Base-by-base conservation (phyloP, 129 eudicot genomes). In the Flaveria robusta region DNA sequence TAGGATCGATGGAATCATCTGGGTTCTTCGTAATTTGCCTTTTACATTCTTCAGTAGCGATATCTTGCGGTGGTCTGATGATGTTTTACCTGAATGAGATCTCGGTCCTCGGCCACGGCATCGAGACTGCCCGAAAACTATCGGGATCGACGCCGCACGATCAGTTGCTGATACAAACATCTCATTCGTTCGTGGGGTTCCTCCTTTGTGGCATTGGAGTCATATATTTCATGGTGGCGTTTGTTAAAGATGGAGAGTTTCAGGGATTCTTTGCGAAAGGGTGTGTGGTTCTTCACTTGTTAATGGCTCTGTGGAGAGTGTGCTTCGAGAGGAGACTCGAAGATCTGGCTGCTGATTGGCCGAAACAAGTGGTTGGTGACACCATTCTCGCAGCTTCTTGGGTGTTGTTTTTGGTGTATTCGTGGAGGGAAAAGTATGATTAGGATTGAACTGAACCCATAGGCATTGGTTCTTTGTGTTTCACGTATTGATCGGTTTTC, bases 241-340 rank as follows among this genome's bases (percentile, higher is more conserved):
- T 91, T 56, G 86, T 91, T 9, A 83, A 88, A 83, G 96, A 91
- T 69, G 65, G 77, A 20, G 97, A 88, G 66, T 88, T 91, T 79
- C 97, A 91, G 15, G 82, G 88, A 71, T 88, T 88, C 77, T 91
- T 91, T 56, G 97, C 97, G 0, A 91, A 88, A 66, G 97, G 97
- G 4, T 91, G 87, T 71, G 82, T 91, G 64, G 45, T 91, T 51
- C 86, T 91, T 77, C 97, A 91, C 82, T 47, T 86, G 16, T 81
- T 83, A 12, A 86, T 88, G 91, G 97, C 87, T 43, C 67, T 88
- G 2, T 91, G 96, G 96, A 86, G 96, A 37, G 59, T 86, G 71
- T 80, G 54, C 37, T 83, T 91, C 75, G 96, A 91, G 75, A 73
- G 96, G 66, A 86, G 71, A 71, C 68, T 91, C 2, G 93, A 91